These are phyloP conservation scores for Aspergillus asperescens DNA, from an alignment of 495 filamentous ascomycete species.

Conservation along the genomic window DNA sequence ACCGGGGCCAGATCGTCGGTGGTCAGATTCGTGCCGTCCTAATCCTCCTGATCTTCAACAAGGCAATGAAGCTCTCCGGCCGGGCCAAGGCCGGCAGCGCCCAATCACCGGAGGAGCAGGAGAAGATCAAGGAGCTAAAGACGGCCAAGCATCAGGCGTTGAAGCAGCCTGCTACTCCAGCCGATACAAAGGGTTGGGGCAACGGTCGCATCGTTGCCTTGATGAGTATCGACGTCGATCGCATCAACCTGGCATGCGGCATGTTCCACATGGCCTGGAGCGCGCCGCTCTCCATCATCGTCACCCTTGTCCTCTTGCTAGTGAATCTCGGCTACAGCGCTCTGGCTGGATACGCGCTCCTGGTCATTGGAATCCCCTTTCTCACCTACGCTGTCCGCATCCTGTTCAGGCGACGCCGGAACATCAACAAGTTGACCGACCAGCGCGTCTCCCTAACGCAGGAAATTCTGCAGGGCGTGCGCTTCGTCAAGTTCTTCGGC, in stretches of 20 bases:
- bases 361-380: slow-evolving; percentile 70
- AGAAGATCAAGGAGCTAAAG: slow-evolving; percentile 24
- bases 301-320: slow-evolving; percentile 71
- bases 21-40: slow-evolving; percentile 69
- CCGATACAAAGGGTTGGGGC: slow-evolving; percentile 75
- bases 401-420: slow-evolving; percentile 63
- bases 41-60: slow-evolving; percentile 72
- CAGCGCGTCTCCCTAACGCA: slow-evolving; percentile 86
- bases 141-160: slow-evolving; percentile 41
- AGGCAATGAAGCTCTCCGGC: slow-evolving; percentile 74
- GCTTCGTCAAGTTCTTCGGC: slow-evolving; percentile 94
- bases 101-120: slow-evolving; percentile 36
- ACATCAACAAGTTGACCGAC: slow-evolving; percentile 89
- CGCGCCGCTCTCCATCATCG: slow-evolving; percentile 66
- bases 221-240: slow-evolving; percentile 91
- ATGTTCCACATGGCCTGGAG: slow-evolving; percentile 91
- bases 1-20: slow-evolving; percentile 73
- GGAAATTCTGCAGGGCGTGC: slow-evolving; percentile 83
- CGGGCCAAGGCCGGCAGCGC: slow-evolving; percentile 67
- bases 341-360: slow-evolving; percentile 76
- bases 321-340: slow-evolving; percentile 86
- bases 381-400: slow-evolving; percentile 67
- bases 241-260: slow-evolving; percentile 76
- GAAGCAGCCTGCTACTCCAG: slow-evolving; percentile 28
- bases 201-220: slow-evolving; percentile 87